phyloP scores from a whole-genome alignment of 768 basidiomycete genomes.

The Hemileccinum rubropunctum region DNA sequence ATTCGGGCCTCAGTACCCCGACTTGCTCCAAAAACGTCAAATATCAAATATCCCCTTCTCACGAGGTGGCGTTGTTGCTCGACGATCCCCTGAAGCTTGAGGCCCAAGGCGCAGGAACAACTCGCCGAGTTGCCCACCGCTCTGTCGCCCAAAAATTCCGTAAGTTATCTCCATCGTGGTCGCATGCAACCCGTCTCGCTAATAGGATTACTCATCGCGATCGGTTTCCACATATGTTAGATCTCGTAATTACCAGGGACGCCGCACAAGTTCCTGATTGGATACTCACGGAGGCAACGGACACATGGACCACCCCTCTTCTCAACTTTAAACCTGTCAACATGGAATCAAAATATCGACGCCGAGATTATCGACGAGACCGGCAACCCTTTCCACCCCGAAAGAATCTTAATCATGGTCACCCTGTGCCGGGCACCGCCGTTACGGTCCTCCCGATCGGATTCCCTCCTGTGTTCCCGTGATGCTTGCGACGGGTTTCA shows the following conservation, averaged over 20 bases:
- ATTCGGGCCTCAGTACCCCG: slow-evolving; percentile 21
- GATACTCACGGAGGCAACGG: slow-evolving; percentile 22
- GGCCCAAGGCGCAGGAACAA: slow-evolving; percentile 4
- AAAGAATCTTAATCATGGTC: slow-evolving; percentile 14
- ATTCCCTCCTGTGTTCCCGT: background rate
- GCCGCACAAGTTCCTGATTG: slow-evolving; percentile 21
- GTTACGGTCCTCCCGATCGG: slow-evolving; percentile 15
- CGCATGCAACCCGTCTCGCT: slow-evolving; percentile 13
- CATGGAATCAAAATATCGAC: slow-evolving; percentile 22
- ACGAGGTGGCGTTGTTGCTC: slow-evolving; percentile 10
- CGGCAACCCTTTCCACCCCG: slow-evolving; percentile 12
- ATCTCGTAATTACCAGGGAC: slow-evolving; percentile 26
- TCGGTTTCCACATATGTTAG: slow-evolving; percentile 18
- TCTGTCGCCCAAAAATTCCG: slow-evolving; percentile 13
- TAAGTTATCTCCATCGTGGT: slow-evolving; percentile 16
- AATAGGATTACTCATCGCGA: slow-evolving; percentile 21
- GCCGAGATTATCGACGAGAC: slow-evolving; percentile 17
- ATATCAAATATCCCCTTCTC: slow-evolving; percentile 19
- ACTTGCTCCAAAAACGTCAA: slow-evolving; percentile 12
- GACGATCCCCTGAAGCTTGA: slow-evolving; percentile 15
- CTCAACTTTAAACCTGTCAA: slow-evolving; percentile 21
- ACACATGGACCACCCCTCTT: slow-evolving; percentile 8
- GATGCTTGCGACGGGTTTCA: background rate
- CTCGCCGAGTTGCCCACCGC: slow-evolving; percentile 6
- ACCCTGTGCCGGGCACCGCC: slow-evolving; percentile 25